These are phyloP conservation scores for Boletus coccyginus DNA, from an alignment of 768 basidiomycete genomes.

Conservation along the genomic window DNA sequence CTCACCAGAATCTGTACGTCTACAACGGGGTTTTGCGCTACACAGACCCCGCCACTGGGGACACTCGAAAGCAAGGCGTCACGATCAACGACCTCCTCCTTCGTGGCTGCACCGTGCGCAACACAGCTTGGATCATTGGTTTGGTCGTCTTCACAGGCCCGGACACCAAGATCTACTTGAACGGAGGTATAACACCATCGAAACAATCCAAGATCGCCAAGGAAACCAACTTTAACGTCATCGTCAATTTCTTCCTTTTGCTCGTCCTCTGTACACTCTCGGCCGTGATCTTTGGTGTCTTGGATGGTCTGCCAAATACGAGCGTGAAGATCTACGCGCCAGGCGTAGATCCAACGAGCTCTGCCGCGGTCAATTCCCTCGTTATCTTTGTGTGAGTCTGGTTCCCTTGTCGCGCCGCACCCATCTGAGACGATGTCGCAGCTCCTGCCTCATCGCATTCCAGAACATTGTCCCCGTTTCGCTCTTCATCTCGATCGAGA, in stretches of 20 bases:
- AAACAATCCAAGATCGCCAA: constrained; percentile 97
- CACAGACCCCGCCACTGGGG: constrained; percentile 48
- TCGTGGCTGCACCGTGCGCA: constrained; percentile 86
- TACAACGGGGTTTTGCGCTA: constrained; percentile 87
- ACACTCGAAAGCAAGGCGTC: constrained; percentile 63
- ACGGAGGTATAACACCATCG: constrained; percentile 91
- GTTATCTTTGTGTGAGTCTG: constrained; percentile 85
- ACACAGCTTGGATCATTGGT: constrained; percentile 91
- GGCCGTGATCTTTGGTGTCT: constrained; percentile 73
- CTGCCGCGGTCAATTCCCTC: constrained; percentile 66
- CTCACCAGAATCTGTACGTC: constrained; percentile 88
- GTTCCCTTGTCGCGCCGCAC: neutral
- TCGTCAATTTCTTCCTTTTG: constrained; percentile 87
- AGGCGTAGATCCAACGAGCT: constrained; percentile 59
- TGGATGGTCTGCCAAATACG: constrained; percentile 56
- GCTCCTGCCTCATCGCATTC: constrained; percentile 92
- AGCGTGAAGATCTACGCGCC: constrained; percentile 74
- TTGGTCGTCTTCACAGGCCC: constrained; percentile 92
- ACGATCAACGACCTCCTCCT: constrained; percentile 92
- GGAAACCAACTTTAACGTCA: constrained; percentile 97
- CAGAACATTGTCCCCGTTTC: constrained; percentile 97
- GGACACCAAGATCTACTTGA: constrained; percentile 91
- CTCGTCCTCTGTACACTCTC: constrained; percentile 72
- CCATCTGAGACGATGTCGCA: constrained; percentile 30
- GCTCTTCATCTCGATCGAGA: constrained; percentile 95